Evolutionary conservation across 1,139 yeast genomes (phyloP).

Genomic region (Tardiomyces digboiensis): DNA sequence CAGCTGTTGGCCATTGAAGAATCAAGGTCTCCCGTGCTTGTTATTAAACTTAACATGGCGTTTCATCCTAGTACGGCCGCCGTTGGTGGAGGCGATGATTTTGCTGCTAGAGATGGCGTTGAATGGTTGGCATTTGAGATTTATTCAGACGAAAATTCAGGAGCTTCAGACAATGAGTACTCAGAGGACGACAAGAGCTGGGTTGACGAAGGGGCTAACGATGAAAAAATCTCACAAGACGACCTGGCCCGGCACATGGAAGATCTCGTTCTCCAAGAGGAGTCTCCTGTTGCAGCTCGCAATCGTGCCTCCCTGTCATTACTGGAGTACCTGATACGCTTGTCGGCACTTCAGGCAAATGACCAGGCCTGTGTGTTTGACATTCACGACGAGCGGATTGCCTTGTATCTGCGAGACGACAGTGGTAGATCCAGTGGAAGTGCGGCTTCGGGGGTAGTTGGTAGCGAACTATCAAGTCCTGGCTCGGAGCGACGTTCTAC

Average conservation of each 20-base stretch:
- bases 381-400: slow-evolving; percentile 58
- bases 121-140: slow-evolving; percentile 5
- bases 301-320: slow-evolving; percentile 37
- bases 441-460: neutral
- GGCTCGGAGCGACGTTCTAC: neutral
- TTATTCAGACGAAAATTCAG: neutral
- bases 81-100: neutral
- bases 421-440: neutral
- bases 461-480: neutral
- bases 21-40: slow-evolving; percentile 58
- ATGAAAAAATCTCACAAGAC: neutral
- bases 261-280: neutral
- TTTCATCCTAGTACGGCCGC: neutral
- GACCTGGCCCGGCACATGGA: neutral
- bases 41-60: slow-evolving; percentile 37
- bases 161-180: neutral
- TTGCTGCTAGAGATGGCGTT: neutral
- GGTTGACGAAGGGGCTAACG: neutral
- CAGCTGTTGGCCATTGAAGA: slow-evolving; percentile 55
- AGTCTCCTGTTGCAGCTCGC: neutral
- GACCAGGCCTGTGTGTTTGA: slow-evolving; percentile 48
- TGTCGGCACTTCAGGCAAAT: slow-evolving; percentile 51
- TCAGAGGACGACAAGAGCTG: neutral
- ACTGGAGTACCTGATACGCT: slow-evolving; percentile 55
- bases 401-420: slow-evolving; percentile 57